phyloP scores from a whole-genome alignment of 345 rosid genomes.

The Sonneratia alba region DNA sequence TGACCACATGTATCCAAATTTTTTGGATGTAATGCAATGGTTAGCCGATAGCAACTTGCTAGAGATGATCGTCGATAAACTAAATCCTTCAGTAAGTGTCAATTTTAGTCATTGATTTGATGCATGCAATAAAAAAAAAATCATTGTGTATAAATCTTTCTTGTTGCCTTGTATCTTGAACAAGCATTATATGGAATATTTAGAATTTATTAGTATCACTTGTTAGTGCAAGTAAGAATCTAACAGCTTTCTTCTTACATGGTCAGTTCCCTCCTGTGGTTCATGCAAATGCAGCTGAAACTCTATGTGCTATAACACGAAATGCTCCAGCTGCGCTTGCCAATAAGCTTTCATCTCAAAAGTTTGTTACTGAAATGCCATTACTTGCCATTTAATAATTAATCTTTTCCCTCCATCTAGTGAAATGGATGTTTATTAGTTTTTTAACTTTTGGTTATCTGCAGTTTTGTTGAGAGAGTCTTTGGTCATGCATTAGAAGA shows the following conservation, averaged over 20 bases:
- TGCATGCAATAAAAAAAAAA: not conserved
- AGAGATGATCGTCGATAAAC: slow-evolving; percentile 93
- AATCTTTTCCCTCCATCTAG: not conserved
- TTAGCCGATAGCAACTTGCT: slow-evolving; percentile 79
- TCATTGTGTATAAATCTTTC: not conserved
- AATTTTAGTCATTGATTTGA: not conserved
- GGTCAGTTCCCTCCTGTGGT: slow-evolving; percentile 77
- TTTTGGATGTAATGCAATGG: slow-evolving; percentile 98
- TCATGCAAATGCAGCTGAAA: slow-evolving; percentile 92
- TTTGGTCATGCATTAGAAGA: slow-evolving; percentile 93
- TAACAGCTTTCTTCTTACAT: slow-evolving; percentile 5
- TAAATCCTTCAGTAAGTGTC: slow-evolving; percentile 71
- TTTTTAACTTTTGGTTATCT: not conserved
- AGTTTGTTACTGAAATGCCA: slow-evolving; percentile 35
- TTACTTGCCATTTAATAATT: not conserved
- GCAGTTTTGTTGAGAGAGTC: slow-evolving; percentile 85
- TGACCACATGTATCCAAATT: slow-evolving; percentile 91
- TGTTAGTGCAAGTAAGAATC: not conserved
- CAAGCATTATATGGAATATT: not conserved
- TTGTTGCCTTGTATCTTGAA: not conserved
- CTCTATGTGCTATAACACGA: slow-evolving; percentile 83
- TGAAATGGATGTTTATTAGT: slow-evolving; percentile 6
- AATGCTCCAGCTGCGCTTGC: slow-evolving; percentile 90
- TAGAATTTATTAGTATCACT: not conserved
- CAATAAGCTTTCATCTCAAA: slow-evolving; percentile 72